Base-by-base conservation (phyloP, 2,329 filamentous ascomycete genomes). In the Neonectria neomacrospora region DNA sequence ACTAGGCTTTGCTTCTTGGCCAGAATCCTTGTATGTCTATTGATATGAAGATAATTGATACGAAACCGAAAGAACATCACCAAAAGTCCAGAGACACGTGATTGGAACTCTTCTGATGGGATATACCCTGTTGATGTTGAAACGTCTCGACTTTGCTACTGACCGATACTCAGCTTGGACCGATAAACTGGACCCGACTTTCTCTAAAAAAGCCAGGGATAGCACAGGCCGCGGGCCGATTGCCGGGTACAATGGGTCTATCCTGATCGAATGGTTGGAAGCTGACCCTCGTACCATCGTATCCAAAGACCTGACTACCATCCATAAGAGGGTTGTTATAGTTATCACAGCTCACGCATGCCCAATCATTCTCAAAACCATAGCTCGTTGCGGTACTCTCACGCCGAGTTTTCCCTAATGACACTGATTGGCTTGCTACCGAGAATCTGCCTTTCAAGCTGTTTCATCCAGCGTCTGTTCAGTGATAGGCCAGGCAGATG, bases 371-470 rank as follows among this genome's bases (percentile, higher is more conserved):
- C 42, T 54, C 5, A 20, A 28, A 3, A 54, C 34, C 6, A 54
- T 54, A 4, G 20, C 37, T 26, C 52, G 52, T 16, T 42, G 52
- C 37, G 20, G n/a, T 54, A 42, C 28, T 54, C 52, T 20, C 34
- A 22, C 44, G 52, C 52, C 10, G 34, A 22, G 22, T 54, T 42
- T 2, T 37, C 37, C n/a, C 44, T 54, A 22, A 42, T 54, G 23
- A 54, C 37, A 20, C 52, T 44, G 9, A 54, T 30, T 7, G 52
- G 37, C 37, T 44, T 20, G 14, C 37, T 54, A 5, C 34, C 52
- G n/a, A 54, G 52, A 18, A 54, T 42, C 52, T 42, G 34, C 37
- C 23, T 54, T 22, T 54, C 37, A 3, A 54, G 20, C 34, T 30
- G 52, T 11, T 32, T 54, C 37, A 10, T 37, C 52, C 5, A 42